Evolutionary conservation across 2,329 filamentous ascomycete species (phyloP).

Genomic region (Zasmidium cellare): DNA sequence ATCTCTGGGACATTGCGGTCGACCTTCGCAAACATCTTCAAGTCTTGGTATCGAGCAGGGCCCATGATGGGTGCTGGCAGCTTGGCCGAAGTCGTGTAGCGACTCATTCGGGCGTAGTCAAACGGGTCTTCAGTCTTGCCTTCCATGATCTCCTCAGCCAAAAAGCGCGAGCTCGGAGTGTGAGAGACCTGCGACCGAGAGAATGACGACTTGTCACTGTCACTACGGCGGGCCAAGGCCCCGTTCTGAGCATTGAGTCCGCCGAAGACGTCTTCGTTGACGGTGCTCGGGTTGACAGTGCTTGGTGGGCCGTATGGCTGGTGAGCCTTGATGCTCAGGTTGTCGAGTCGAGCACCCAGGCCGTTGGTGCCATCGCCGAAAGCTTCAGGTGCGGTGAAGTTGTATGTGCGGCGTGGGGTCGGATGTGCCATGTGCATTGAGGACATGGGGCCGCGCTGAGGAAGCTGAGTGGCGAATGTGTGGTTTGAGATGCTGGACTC

Average conservation of each 20-base stretch:
- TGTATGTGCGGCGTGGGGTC: not conserved
- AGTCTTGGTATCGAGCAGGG: constrained; percentile 27
- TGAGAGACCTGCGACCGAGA: not conserved
- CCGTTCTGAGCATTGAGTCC: not conserved
- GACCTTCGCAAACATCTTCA: constrained; percentile 18
- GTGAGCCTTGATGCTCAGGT: not conserved
- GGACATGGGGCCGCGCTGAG: not conserved
- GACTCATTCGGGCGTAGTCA: constrained; percentile 16
- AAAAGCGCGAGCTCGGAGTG: constrained; percentile 1
- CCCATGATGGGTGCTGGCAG: constrained; percentile 17
- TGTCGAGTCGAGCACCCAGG: constrained; percentile 1
- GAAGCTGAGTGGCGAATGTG: constrained; percentile 11
- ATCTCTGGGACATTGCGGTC: not conserved
- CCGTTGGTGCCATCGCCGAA: not conserved
- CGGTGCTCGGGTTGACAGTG: not conserved
- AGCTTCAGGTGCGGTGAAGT: too few relatives aligned
- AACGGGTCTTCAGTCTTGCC: constrained; percentile 20
- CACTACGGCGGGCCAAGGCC: not conserved
- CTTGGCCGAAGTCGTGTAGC: constrained; percentile 12
- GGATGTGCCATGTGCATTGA: not conserved
- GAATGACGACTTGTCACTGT: not conserved
- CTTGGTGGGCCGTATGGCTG: not conserved
- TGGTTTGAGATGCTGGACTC: constrained; percentile 16
- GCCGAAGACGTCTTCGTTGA: not conserved
- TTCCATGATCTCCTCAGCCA: constrained; percentile 16